A percentile compares a stretch with the other conserved stretches of the same genome.
Evolutionary conservation across 1,284 basidiomycete species (phyloP).

Genomic region (Cryptococcus maquisensis): DNA sequence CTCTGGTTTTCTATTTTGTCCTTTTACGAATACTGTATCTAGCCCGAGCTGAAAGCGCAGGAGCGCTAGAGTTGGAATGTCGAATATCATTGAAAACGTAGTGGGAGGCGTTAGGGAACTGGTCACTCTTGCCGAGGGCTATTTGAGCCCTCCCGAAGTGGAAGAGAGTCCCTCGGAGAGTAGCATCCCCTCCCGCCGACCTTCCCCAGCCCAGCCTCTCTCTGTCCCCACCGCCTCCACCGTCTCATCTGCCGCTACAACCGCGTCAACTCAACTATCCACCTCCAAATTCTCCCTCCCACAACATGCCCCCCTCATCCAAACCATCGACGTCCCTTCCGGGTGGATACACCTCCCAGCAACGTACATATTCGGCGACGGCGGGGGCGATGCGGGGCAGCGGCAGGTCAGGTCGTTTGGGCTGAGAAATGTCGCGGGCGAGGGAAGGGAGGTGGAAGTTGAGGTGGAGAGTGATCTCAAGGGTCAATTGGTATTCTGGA

Average conservation of each 20-base stretch:
- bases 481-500: slow-evolving; percentile 36
- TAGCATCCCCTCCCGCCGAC: neutral
- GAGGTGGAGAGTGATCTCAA: slow-evolving; percentile 39
- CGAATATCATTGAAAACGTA: slow-evolving; percentile 32
- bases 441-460: slow-evolving; percentile 20
- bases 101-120: slow-evolving; percentile 41
- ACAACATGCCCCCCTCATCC: slow-evolving; percentile 21
- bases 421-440: slow-evolving; percentile 29
- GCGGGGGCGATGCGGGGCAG: slow-evolving; percentile 19
- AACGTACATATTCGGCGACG: slow-evolving; percentile 36
- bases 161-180: neutral
- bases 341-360: slow-evolving; percentile 47
- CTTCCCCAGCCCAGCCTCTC: neutral
- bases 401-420: slow-evolving; percentile 37
- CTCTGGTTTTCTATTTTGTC: neutral
- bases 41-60: neutral
- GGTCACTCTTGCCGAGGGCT: slow-evolving; percentile 31
- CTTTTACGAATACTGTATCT: neutral
- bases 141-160: slow-evolving; percentile 9
- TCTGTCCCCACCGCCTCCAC: slow-evolving; percentile 1
- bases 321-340: slow-evolving; percentile 38
- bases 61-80: slow-evolving; percentile 20
- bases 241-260: slow-evolving; percentile 3
- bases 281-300: slow-evolving; percentile 8
- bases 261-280: neutral